These are phyloP conservation scores for Phialophora expanda DNA, from an alignment of 2,329 filamentous ascomycete species.

Conservation along the genomic window DNA sequence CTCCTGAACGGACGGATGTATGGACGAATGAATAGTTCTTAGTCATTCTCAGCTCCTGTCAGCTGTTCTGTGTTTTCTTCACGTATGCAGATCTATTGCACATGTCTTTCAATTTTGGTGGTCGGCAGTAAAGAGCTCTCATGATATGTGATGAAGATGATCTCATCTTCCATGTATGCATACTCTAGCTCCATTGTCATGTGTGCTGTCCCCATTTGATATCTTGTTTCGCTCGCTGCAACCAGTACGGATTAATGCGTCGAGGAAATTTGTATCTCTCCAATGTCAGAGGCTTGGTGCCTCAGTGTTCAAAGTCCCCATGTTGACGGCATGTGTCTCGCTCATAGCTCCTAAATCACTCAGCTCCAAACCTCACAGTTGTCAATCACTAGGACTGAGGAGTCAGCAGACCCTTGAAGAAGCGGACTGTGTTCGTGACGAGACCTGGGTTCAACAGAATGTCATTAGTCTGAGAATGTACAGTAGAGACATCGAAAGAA, in stretches of 20 bases:
- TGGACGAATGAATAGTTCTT: too few species aligned
- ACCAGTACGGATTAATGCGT: neutral
- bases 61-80: neutral
- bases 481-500: neutral
- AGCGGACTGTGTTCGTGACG: conserved; percentile 8
- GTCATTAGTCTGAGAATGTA: neutral
- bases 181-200: neutral
- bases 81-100: too few species aligned
- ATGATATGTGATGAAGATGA: neutral
- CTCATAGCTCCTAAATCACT: neutral
- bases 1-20: too few species aligned
- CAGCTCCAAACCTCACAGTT: neutral
- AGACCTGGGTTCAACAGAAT: neutral
- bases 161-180: neutral
- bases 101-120: too few species aligned
- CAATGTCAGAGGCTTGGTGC: neutral
- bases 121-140: neutral
- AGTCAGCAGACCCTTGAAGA: conserved; percentile 21
- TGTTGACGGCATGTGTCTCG: neutral
- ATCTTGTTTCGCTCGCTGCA: neutral
- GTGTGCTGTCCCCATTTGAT: neutral
- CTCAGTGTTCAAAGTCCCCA: neutral
- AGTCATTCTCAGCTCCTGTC: too few species aligned
- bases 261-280: neutral
- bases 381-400: conserved; percentile 1